Evolutionary conservation across 371 early-diverging fungal species (phyloP).

Genomic region (Cokeromyces recurvatus): DNA sequence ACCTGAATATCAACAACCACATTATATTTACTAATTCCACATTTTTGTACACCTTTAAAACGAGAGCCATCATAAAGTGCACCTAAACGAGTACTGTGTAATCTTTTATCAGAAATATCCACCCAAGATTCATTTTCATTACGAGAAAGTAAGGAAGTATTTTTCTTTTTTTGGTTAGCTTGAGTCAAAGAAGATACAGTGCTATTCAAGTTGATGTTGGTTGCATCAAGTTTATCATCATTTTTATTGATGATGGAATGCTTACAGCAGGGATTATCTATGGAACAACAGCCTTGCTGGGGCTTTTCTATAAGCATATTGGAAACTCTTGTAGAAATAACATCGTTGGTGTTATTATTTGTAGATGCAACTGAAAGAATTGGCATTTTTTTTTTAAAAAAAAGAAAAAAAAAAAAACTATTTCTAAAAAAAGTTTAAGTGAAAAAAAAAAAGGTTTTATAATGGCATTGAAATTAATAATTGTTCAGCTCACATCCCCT

Average conservation of each 20-base stretch:
- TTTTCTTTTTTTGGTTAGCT: constrained; percentile 3
- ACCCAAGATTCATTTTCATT: constrained; percentile 33
- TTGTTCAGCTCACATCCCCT: no score
- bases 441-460: constrained; percentile 4
- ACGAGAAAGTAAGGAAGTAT: constrained; percentile 26
- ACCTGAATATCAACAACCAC: constrained; percentile 79
- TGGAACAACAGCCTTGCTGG: no score
- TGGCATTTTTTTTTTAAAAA: constrained; percentile 7
- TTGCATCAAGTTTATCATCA: no score
- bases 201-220: no score
- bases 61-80: constrained; percentile 63
- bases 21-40: constrained; percentile 62
- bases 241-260: no score
- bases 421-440: neutral
- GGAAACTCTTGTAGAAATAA: no score
- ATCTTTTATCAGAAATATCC: constrained; percentile 32
- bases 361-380: constrained; percentile 6
- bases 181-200: no score
- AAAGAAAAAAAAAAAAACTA: constrained; percentile 2
- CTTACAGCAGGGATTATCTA: no score
- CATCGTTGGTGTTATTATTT: neutral
- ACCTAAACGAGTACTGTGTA: constrained; percentile 26
- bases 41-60: constrained; percentile 70
- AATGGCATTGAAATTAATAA: no score
- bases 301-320: no score